Conservation (phyloP, 371 early-diverging fungal genomes). For the Batrachochytrium dendrobatidis region DNA sequence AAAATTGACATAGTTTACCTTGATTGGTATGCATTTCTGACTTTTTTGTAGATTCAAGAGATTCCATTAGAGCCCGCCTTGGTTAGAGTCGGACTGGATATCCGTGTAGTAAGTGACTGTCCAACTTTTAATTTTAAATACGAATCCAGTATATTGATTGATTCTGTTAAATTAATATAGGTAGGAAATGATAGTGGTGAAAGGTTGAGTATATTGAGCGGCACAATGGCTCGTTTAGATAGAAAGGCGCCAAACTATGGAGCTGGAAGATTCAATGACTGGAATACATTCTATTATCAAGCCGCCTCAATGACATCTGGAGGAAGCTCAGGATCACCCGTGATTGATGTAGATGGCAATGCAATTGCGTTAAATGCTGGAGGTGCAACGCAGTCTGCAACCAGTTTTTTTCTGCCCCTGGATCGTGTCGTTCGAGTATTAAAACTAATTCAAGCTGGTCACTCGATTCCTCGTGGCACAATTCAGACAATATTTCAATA, state of each 20-base stretch:
- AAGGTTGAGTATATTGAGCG: slow-evolving; percentile 29
- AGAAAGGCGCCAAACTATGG: slow-evolving; percentile 36
- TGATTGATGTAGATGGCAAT: slow-evolving; percentile 84
- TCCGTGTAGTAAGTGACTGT: slow-evolving; percentile 23
- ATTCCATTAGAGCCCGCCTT: slow-evolving; percentile 27
- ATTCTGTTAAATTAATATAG: slow-evolving; percentile 4
- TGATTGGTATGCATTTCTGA: slow-evolving; percentile 5
- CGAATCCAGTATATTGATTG: neutral
- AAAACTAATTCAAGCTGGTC: slow-evolving; percentile 55
- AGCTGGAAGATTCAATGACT: slow-evolving; percentile 30
- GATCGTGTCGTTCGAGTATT: slow-evolving; percentile 72
- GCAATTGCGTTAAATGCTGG: slow-evolving; percentile 85
- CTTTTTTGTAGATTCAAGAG: slow-evolving; percentile 15
- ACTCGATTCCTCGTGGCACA: slow-evolving; percentile 69
- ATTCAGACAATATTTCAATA: slow-evolving; percentile 53
- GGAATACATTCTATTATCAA: slow-evolving; percentile 42
- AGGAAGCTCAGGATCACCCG: slow-evolving; percentile 69
- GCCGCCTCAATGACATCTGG: slow-evolving; percentile 42
- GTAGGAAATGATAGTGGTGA: slow-evolving; percentile 38
- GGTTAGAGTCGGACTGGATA: slow-evolving; percentile 32
- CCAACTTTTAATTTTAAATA: slow-evolving; percentile 1
- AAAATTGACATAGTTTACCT: neutral
- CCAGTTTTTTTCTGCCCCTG: slow-evolving; percentile 81
- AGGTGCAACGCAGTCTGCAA: slow-evolving; percentile 53
- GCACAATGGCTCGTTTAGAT: slow-evolving; percentile 33